Evolutionary conservation across 306 rosid species (phyloP), one percentile per base, ranked within the genome.

Genomic region (Quercus gilva): DNA sequence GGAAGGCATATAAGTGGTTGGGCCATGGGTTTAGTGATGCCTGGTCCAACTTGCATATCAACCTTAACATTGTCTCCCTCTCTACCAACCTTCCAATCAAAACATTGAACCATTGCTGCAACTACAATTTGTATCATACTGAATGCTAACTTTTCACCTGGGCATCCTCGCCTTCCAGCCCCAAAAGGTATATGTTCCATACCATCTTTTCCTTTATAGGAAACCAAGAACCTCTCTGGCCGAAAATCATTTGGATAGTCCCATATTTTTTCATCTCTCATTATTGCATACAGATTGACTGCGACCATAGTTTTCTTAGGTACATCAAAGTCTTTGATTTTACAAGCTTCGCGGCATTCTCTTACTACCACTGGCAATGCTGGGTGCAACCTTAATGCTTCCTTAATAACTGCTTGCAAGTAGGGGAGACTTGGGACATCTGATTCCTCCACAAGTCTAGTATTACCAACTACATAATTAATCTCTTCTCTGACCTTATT

Each of bases 21-120:
- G 59, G 81, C 82, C 90, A 84, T 86, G 59, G 82, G 83, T 74
- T 86, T 75, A 73, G 88, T 82, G 71, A 89, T 75, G 67, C 90
- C 79, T 64, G 86, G 76, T 18, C 87, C 89, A 78, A 85, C 78
- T 52, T 84, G 72, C 92, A 84, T 85, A 63, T 82, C 69, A 1
- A 89, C 84, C 76, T 58, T 80, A 23, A 26, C 77, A 13, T 53
- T 80, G 25, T 81, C 69, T 31, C 85, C 88, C 75, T 86, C 86
- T 78, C 61, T 53, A 58, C 81, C 83, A 73, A 80, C 64, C 64
- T 85, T 80, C 90, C 90, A 90, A 82, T 90, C 90, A 80, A 90
- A 90, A 75, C 91, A 90, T 56, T 90, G 91, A 74, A 90, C 86
- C 90, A 87, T 57, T 25, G 86, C 77, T 52, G 87, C 90, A 71